These are phyloP conservation scores for Saposhnikovia divaricata DNA, from an alignment of 129 eudicot species.

Conservation along the genomic window DNA sequence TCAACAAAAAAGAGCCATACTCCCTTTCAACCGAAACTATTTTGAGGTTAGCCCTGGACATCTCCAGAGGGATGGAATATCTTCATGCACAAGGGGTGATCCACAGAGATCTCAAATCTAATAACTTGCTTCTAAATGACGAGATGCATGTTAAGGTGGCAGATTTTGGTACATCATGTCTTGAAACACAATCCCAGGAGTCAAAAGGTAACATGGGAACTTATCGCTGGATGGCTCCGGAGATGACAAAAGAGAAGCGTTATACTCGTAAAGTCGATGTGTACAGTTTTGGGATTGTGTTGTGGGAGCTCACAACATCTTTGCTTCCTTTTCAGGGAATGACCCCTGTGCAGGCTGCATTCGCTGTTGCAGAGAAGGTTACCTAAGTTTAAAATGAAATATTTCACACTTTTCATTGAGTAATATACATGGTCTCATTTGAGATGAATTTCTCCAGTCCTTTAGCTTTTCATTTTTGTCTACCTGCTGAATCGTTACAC, in stretches of 20 bases:
- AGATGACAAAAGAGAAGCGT: conserved; percentile 90
- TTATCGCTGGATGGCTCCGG: conserved; percentile 99
- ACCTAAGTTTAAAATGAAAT: neutral
- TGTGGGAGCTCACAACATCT: conserved; percentile 96
- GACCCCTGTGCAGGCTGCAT: conserved; percentile 99
- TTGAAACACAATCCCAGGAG: conserved; percentile 83
- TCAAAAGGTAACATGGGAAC: conserved; percentile 96
- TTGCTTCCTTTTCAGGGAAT: conserved; percentile 97
- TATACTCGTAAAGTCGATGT: conserved; percentile 92
- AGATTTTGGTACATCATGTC: conserved; percentile 91
- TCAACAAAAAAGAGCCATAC: conserved; percentile 98
- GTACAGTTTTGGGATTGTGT: conserved; percentile 90
- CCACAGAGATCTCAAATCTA: conserved; percentile 88
- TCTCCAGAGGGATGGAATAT: conserved; percentile 93
- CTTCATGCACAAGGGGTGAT: conserved; percentile 98
- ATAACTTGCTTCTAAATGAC: conserved; percentile 74
- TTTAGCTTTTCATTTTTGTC: no score
- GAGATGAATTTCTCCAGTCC: no score
- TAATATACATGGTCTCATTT: neutral
- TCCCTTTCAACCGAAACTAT: no score
- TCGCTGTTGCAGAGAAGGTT: conserved; percentile 96
- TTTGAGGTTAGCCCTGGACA: conserved; percentile 84
- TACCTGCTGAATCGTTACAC: no score
- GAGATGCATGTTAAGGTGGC: conserved; percentile 98
- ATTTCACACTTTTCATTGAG: neutral